Base-by-base conservation (phyloP, 495 filamentous ascomycete species). In the Rhizodiscina lignyota region DNA sequence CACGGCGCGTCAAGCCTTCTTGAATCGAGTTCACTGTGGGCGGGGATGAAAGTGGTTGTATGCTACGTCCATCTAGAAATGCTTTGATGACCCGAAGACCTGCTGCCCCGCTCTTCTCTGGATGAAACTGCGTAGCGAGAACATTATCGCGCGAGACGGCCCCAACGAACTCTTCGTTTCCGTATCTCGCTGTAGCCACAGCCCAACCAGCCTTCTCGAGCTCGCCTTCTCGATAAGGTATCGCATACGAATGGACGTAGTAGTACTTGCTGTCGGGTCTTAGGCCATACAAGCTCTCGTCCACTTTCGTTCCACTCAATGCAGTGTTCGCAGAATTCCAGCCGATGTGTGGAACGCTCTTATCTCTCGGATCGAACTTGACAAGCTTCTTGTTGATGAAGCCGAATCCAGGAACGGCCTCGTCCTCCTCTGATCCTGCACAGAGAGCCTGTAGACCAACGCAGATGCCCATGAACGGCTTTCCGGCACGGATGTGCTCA, bases 381-480 rank as follows among this genome's bases (percentile, higher is more conserved):
- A 68, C 62, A 43, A 97, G 68, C 15, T 52, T 60, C 24, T 71
- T 71, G 13, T 77, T 74, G 35, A 96, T 68, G 17, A 94, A 21
- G 0, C 76, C 75, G 21, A 96, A 60, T 1, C 89, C 89, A 1
- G 71, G 55, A 13, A 78, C 70, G 13, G 64, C 52, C 12, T 73
- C 59, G 37, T 79, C 70, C 51, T 97, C 89, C 22, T 74, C 68
- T 1, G 87, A 94, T 6, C 78, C 74, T 37, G 78, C 67, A 45
- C 94, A 96, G 3, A 97, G 59, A 1, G 81, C 85, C 51, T 97
- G 89, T 4, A 94, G 54, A 0, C 89, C 89, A 37, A 97, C 89
- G 50, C 89, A 97, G 35, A 97, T 94, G 3, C 83, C 89, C 79
- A 97, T 86, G 52, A 97, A 97, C 2, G 84, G 86, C 52, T 94